phyloP scores from a whole-genome alignment of 2,329 filamentous ascomycete genomes.

The Trichoderma arundinaceum region DNA sequence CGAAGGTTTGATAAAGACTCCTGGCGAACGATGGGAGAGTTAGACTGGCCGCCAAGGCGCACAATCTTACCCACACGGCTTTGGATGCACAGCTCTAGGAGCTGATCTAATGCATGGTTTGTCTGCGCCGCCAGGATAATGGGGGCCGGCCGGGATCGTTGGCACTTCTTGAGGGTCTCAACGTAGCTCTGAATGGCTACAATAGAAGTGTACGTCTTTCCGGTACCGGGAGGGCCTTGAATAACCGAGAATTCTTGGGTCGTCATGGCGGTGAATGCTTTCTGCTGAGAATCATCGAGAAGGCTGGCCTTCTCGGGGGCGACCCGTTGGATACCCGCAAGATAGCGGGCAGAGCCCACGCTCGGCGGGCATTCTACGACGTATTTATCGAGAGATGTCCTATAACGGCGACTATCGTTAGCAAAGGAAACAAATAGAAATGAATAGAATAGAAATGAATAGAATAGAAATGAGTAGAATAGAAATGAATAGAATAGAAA shows the following conservation, averaged over 20 bases:
- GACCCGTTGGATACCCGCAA: neutral
- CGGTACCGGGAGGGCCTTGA: conserved; percentile 78
- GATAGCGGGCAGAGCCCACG: conserved; percentile 37
- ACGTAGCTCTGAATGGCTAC: conserved; percentile 59
- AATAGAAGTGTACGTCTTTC: conserved; percentile 83
- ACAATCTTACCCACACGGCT: conserved; percentile 59
- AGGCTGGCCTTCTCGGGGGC: conserved; percentile 36
- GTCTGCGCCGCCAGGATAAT: conserved; percentile 86
- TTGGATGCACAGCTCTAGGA: conserved; percentile 67
- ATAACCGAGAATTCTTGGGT: conserved; percentile 75
- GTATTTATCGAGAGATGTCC: conserved; percentile 67
- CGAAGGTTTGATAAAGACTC: conserved; percentile 70
- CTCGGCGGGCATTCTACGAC: conserved; percentile 55
- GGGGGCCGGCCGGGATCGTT: conserved; percentile 57
- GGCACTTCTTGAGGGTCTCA: conserved; percentile 60
- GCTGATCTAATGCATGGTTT: conserved; percentile 87
- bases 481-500: neutral
- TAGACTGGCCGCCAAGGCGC: conserved; percentile 69
- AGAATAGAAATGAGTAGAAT: neutral
- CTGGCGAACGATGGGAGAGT: conserved; percentile 66
- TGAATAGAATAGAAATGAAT: neutral
- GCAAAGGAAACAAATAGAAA: neutral
- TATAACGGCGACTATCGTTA: conserved; percentile 34
- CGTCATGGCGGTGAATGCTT: conserved; percentile 71
- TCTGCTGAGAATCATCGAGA: conserved; percentile 74